Base-by-base conservation (phyloP, 352 stramenopile genomes). In the Phytophthora agathidicida region DNA sequence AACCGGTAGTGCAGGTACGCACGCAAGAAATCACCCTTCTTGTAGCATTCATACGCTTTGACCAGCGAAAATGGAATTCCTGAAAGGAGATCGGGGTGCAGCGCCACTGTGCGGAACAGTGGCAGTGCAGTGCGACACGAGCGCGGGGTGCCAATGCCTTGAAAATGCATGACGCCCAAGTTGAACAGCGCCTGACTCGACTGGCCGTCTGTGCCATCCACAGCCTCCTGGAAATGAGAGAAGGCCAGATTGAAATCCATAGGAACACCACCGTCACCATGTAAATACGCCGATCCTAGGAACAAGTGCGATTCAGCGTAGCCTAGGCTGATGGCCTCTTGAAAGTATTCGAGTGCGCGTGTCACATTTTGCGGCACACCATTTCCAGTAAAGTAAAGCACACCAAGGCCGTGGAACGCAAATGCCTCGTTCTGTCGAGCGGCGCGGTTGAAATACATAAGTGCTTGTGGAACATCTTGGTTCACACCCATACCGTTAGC, bases 111-210 rank as follows among this genome's bases (percentile, higher is more conserved):
- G 23, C 84, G 82, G 28, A 94, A 91, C n/a, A 84, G 56, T 13
- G 75, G 53, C 23, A 92, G 31, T 0, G 84, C 80, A 9, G 46
- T 44, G 1, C 39, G 41, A 38, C 84, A 94, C 7, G 75, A 85
- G 13, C 53, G 53, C 9, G 67, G 55, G 4, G 76, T 88, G 2
- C 82, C 82, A 16, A 83, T 59, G 23, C 81, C 84, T 20, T 60
- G 69, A 48, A 77, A 92, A 51, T 92, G 75, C 84, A 94, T 85
- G 28, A 90, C 69, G 3, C 74, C 84, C n/a, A 92, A 50, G 38
- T 91, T 89, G 52, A 90, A 88, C 11, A 88, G 35, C 10, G 80
- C 66, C 37, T 86, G 77, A 26, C 68, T 83, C 5, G 78, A 87
- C 44, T 82, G 47, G 1, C 68, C 71, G 22, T 58, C 64, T 1